Evolutionary conservation across 495 filamentous ascomycete genomes (phyloP).

Genomic region (Trypethelium eluteriae): DNA sequence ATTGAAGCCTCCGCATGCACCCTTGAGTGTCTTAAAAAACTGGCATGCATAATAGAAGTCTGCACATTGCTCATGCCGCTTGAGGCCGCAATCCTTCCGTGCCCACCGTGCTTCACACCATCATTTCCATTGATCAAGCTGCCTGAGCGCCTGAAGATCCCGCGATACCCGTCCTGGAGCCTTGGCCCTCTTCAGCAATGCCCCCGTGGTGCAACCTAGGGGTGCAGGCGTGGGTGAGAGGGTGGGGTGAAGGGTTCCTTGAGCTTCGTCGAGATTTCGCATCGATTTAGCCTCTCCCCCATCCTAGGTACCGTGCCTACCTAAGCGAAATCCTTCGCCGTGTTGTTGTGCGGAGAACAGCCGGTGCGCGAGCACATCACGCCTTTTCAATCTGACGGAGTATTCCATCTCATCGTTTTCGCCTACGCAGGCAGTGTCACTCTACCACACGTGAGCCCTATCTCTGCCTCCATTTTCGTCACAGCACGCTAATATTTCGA

Average conservation of each 20-base stretch:
- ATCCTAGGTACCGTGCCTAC: no score
- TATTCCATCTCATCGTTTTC: neutral
- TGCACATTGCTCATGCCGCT: neutral
- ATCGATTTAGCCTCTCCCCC: no score
- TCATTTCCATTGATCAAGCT: neutral
- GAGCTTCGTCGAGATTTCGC: no score
- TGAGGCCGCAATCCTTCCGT: constrained; percentile 7
- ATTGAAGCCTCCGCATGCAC: neutral
- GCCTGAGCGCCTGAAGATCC: neutral
- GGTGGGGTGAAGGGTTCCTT: no score
- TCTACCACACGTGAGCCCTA: neutral
- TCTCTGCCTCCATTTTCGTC: neutral
- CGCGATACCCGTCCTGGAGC: neutral
- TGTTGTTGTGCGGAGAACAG: neutral
- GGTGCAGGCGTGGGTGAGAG: no score
- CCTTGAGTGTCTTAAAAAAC: constrained; percentile 5
- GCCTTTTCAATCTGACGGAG: no score
- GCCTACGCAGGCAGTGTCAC: neutral
- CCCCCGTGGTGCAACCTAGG: no score
- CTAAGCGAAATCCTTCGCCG: neutral
- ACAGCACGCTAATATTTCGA: neutral
- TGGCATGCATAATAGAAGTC: neutral
- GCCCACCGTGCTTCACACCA: neutral
- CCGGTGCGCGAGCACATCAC: neutral
- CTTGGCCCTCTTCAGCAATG: neutral